Conservation (phyloP, 2,329 filamentous ascomycete species). For the Aspergillus thermomutatus region DNA sequence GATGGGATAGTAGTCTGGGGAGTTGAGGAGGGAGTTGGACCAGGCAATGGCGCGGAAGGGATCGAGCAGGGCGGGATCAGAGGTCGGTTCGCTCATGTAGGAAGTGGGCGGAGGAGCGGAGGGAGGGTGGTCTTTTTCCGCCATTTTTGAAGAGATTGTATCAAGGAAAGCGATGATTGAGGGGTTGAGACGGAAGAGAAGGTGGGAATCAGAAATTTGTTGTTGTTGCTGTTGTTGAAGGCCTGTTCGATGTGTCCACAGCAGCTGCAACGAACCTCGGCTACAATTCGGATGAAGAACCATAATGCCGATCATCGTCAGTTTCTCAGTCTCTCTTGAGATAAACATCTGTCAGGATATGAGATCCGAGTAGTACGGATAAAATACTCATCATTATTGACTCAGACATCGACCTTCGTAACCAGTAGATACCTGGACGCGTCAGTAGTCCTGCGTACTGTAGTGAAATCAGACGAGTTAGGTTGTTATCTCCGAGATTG, state of each 20-base stretch:
- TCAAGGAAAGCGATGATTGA: neutral
- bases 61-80: conserved; percentile 10
- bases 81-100: neutral
- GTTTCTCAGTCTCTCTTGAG: neutral
- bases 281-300: neutral
- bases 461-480: too few relatives aligned
- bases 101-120: neutral
- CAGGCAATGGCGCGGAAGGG: conserved; percentile 28
- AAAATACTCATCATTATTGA: neutral
- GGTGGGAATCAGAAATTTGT: neutral
- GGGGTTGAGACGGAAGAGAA: neutral
- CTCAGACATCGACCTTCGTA: neutral
- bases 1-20: conserved; percentile 36
- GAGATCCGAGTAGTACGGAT: neutral
- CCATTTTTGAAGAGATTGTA: neutral
- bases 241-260: neutral
- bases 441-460: neutral
- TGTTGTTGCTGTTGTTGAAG: too few relatives aligned
- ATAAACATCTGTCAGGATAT: neutral
- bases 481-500: too few relatives aligned
- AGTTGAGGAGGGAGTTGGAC: conserved; percentile 30
- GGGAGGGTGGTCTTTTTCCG: neutral
- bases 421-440: too few relatives aligned
- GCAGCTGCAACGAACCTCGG: neutral
- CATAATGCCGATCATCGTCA: neutral